Conservation (phyloP, 2,329 filamentous ascomycete species). For the Pseudogymnoascus sp. region DNA sequence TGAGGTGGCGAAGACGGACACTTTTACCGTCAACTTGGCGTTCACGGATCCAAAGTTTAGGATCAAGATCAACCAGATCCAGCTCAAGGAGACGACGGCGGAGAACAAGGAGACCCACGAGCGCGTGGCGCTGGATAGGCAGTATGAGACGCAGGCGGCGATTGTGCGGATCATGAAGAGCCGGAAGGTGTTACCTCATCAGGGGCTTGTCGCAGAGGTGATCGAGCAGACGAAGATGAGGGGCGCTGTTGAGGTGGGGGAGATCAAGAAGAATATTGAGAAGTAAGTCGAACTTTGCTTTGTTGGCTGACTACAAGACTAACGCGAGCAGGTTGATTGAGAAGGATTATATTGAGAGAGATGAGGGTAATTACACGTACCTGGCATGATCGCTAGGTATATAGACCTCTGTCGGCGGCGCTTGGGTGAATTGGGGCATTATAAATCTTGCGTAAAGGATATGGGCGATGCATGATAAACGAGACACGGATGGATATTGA, state of each 20-base stretch:
- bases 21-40: constrained; percentile 70
- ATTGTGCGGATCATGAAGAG: constrained; percentile 98
- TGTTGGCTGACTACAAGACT: constrained; percentile 24
- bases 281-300: constrained; percentile 49
- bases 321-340: constrained; percentile 62
- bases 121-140: constrained; percentile 77
- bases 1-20: constrained; percentile 72
- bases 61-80: constrained; percentile 98
- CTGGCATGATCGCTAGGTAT: constrained; percentile 43
- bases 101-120: constrained; percentile 94
- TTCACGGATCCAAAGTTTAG: constrained; percentile 80
- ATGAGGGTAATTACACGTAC: constrained; percentile 62
- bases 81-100: constrained; percentile 89
- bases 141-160: constrained; percentile 94
- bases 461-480: not conserved
- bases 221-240: constrained; percentile 83
- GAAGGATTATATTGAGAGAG: constrained; percentile 86
- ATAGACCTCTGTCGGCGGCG: not conserved
- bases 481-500: not conserved
- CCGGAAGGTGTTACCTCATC: constrained; percentile 76
- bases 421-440: not conserved
- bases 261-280: constrained; percentile 97
- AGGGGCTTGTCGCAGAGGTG: constrained; percentile 83
- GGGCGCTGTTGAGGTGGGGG: constrained; percentile 74
- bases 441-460: not conserved